These are phyloP conservation scores for Verticillium albo-atrum DNA, from an alignment of 2,329 filamentous ascomycete genomes.

Conservation along the genomic window DNA sequence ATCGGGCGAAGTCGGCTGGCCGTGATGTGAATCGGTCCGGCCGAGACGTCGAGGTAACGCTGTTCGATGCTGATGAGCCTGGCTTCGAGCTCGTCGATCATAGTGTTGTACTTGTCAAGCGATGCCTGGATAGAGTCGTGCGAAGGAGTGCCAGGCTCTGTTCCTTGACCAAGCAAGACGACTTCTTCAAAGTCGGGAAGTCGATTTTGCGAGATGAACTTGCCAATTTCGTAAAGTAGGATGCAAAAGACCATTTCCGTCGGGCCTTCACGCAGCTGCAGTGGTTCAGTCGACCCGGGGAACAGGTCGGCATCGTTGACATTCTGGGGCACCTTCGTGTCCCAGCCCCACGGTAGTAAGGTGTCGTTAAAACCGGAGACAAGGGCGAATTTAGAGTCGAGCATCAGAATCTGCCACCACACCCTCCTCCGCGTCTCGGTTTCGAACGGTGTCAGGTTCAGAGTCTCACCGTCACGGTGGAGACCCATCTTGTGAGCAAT, in stretches of 20 bases:
- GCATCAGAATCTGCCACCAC: slow-evolving; percentile 61
- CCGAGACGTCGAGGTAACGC: slow-evolving; percentile 44
- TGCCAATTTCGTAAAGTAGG: slow-evolving; percentile 44
- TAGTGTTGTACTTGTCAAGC: slow-evolving; percentile 35
- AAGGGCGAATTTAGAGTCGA: slow-evolving; percentile 53
- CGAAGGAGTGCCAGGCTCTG: slow-evolving; percentile 33
- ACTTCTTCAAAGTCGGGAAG: slow-evolving; percentile 38
- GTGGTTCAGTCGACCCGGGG: slow-evolving; percentile 45
- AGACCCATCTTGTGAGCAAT: slow-evolving; percentile 66
- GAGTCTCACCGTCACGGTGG: slow-evolving; percentile 54
- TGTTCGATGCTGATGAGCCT: slow-evolving; percentile 41
- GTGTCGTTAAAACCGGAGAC: slow-evolving; percentile 53
- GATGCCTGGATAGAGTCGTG: slow-evolving; percentile 36
- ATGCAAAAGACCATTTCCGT: slow-evolving; percentile 59
- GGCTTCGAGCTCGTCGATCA: slow-evolving; percentile 37
- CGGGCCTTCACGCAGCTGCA: slow-evolving; percentile 49
- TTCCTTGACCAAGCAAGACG: slow-evolving; percentile 27
- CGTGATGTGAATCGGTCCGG: slow-evolving; percentile 48
- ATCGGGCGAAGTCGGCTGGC: slow-evolving; percentile 42
- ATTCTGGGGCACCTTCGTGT: slow-evolving; percentile 52
- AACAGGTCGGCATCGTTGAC: slow-evolving; percentile 56
- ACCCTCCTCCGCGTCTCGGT: slow-evolving; percentile 63
- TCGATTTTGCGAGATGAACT: slow-evolving; percentile 37
- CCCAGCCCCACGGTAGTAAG: slow-evolving; percentile 47
- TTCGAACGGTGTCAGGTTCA: slow-evolving; percentile 57